Evolutionary conservation across 1,284 basidiomycete species (phyloP).

Genomic region (Ganoderma resinaceum): DNA sequence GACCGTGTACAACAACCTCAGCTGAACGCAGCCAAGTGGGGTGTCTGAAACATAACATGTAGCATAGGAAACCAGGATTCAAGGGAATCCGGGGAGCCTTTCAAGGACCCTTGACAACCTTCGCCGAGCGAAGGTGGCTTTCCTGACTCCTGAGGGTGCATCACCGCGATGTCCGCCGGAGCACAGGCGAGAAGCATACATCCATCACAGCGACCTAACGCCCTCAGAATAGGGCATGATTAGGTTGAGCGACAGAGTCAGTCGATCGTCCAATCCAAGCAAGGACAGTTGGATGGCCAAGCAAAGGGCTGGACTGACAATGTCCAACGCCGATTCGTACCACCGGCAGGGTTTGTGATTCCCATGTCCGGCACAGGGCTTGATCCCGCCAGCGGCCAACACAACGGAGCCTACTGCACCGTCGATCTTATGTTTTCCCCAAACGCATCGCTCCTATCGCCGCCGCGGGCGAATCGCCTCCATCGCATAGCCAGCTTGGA

Average conservation of each 20-base stretch:
- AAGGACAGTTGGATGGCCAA: not conserved
- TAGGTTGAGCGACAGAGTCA: not conserved
- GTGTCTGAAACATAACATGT: not conserved
- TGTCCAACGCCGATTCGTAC: not conserved
- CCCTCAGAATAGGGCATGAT: not conserved
- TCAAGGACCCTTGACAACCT: slow-evolving; percentile 2
- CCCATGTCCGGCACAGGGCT: not conserved
- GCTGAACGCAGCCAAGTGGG: not conserved
- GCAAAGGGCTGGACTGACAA: not conserved
- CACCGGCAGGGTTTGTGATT: not conserved
- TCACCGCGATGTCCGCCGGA: not conserved
- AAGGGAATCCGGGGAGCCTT: not conserved
- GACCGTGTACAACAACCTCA: not conserved
- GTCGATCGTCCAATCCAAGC: not conserved
- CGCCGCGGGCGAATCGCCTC: not conserved
- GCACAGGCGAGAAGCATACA: not conserved
- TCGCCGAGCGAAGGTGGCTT: not conserved
- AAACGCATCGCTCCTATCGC: not conserved
- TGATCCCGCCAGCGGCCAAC: not conserved
- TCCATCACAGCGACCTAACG: not conserved
- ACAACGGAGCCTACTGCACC: not conserved
- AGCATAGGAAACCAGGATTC: not conserved
- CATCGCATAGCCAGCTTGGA: not conserved
- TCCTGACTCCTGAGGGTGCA: not conserved
- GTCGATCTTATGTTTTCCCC: not conserved